Evolutionary conservation across 2,329 filamentous ascomycete genomes (phyloP).

Genomic region (Ustulina deusta): DNA sequence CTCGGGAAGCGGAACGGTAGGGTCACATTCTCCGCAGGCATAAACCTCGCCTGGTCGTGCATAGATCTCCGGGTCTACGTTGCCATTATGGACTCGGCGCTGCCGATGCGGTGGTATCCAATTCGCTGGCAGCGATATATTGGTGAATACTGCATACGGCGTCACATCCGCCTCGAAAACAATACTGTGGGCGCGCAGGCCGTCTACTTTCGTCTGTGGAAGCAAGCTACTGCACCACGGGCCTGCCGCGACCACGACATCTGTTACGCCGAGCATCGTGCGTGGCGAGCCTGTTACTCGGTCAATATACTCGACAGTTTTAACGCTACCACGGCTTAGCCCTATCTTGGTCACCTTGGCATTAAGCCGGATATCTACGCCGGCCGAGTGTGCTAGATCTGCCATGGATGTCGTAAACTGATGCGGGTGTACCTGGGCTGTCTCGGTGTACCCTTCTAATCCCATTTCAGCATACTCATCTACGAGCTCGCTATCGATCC

Average conservation of each 20-base stretch:
- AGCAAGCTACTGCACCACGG: slow-evolving; percentile 73
- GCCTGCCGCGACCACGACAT: slow-evolving; percentile 68
- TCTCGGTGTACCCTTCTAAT: slow-evolving; percentile 73
- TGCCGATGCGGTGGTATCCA: slow-evolving; percentile 68
- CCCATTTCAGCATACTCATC: slow-evolving; percentile 86
- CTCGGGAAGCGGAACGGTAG: slow-evolving; percentile 77
- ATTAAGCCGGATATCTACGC: slow-evolving; percentile 75
- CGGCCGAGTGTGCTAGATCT: slow-evolving; percentile 76
- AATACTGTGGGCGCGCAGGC: slow-evolving; percentile 73
- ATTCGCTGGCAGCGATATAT: slow-evolving; percentile 77
- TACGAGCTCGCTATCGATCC: slow-evolving; percentile 78
- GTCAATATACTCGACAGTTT: slow-evolving; percentile 71
- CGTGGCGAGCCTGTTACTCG: slow-evolving; percentile 54
- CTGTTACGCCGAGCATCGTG: slow-evolving; percentile 61
- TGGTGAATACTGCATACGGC: slow-evolving; percentile 86
- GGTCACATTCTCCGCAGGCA: slow-evolving; percentile 90
- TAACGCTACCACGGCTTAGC: slow-evolving; percentile 65
- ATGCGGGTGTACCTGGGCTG: slow-evolving; percentile 92
- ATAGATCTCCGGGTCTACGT: slow-evolving; percentile 92
- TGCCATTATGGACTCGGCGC: slow-evolving; percentile 65
- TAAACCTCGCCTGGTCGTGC: slow-evolving; percentile 92
- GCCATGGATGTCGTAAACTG: slow-evolving; percentile 91
- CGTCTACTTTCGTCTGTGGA: slow-evolving; percentile 68
- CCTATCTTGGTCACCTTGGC: slow-evolving; percentile 74
- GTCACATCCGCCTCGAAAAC: slow-evolving; percentile 74